These are phyloP conservation scores for Fereydounia khargensis DNA, from an alignment of 1,284 basidiomycete genomes.

Conservation along the genomic window DNA sequence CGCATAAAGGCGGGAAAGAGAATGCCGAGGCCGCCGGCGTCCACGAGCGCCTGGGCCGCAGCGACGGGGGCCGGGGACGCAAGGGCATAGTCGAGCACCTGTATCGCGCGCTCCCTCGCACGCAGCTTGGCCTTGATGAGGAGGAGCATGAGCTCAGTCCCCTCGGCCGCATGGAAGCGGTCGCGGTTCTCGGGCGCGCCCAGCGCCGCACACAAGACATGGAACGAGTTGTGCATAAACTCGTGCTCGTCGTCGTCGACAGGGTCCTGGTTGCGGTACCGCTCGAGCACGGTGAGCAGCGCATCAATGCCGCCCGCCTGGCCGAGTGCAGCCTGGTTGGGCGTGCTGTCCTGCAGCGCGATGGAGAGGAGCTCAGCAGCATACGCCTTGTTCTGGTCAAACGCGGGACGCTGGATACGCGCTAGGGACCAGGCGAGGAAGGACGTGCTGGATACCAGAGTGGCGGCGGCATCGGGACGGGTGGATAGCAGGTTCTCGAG, in stretches of 20 bases:
- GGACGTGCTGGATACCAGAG: conserved; percentile 71
- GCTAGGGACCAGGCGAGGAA: conserved; percentile 77
- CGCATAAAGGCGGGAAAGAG: conserved; percentile 87
- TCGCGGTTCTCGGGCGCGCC: conserved; percentile 68
- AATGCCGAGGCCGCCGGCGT: conserved; percentile 79
- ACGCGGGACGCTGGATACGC: conserved; percentile 61
- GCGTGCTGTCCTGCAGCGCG: conserved; percentile 65
- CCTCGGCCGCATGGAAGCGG: conserved; percentile 84
- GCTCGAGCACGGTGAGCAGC: conserved; percentile 69
- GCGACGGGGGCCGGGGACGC: conserved; percentile 69
- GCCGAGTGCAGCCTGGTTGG: conserved; percentile 10
- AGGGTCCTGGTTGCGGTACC: conserved; percentile 77
- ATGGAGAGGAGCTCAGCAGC: conserved; percentile 72
- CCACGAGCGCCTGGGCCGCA: conserved; percentile 82
- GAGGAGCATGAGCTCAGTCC: conserved; percentile 91
- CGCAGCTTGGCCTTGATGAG: conserved; percentile 82
- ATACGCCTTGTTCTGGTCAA: conserved; percentile 58
- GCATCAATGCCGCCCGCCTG: conserved; percentile 75
- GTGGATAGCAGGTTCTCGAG: conserved; percentile 90
- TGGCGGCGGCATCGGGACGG: conserved; percentile 67
- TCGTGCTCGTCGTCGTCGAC: conserved; percentile 83
- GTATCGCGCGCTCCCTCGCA: conserved; percentile 63
- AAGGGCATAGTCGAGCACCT: conserved; percentile 85
- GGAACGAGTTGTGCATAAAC: conserved; percentile 95
- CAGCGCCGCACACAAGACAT: conserved; percentile 69